These are phyloP conservation scores for Chloropicon primus DNA, from an alignment of 139 green algal genomes.

Conservation along the genomic window DNA sequence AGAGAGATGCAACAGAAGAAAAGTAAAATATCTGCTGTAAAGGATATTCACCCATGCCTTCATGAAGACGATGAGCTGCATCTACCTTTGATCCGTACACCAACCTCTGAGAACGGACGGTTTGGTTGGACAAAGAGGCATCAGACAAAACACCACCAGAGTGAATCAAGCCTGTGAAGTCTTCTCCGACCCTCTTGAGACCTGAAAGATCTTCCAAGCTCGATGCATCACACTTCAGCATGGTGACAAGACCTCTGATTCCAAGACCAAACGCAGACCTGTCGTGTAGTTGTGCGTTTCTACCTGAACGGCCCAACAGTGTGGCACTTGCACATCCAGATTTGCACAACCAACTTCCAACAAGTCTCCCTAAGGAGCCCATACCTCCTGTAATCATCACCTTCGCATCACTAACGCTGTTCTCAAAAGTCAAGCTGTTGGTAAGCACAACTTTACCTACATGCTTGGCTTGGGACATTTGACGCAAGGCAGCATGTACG, in stretches of 20 bases:
- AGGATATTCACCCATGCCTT: not conserved
- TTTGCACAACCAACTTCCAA: not conserved
- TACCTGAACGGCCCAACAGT: not conserved
- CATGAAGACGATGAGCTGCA: not conserved
- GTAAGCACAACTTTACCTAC: constrained; percentile 69
- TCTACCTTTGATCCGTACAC: constrained; percentile 21
- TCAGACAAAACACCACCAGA: constrained; percentile 11
- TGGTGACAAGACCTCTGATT: not conserved
- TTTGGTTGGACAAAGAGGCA: constrained; percentile 11
- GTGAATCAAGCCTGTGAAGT: constrained; percentile 8
- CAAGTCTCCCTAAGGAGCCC: not conserved
- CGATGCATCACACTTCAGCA: not conserved
- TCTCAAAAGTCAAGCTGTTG: not conserved
- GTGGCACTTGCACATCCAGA: not conserved
- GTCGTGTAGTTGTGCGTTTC: not conserved
- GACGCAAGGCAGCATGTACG: constrained; percentile 38
- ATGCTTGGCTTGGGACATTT: constrained; percentile 69
- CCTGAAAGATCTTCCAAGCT: not conserved
- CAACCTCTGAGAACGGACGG: not conserved
- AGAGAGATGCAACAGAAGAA: not conserved
- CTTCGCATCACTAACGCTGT: not conserved
- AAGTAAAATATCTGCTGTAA: not conserved
- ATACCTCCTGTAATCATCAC: constrained; percentile 3
- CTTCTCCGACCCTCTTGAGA: not conserved
- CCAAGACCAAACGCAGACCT: not conserved